Percentiles rank a stretch among this genome's conserved stretches.
phyloP scores from a whole-genome alignment of 2,329 filamentous ascomycete species.

The Trichoderma pleuroti region DNA sequence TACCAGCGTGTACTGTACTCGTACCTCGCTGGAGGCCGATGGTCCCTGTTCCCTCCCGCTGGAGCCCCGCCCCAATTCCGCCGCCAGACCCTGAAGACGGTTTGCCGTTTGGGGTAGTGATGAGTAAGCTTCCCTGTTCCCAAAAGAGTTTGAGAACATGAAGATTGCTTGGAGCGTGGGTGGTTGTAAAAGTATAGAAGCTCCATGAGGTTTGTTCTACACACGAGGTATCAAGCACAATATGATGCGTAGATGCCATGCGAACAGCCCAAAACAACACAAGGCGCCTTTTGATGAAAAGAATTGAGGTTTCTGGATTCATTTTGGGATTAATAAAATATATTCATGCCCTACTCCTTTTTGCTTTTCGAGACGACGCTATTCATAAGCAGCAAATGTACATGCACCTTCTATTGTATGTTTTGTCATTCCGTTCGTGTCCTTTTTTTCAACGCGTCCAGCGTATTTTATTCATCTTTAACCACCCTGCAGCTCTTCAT shows the following conservation, averaged over 20 bases:
- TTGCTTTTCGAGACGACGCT: background rate
- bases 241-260: background rate
- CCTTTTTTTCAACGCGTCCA: background rate
- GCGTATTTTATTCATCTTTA: background rate
- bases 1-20: background rate
- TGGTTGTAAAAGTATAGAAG: background rate
- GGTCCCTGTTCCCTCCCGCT: conserved; percentile 12
- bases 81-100: conserved; percentile 6
- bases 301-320: background rate
- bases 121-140: background rate
- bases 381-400: background rate
- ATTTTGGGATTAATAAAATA: background rate
- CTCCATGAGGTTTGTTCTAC: background rate
- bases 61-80: conserved; percentile 6
- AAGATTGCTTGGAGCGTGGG: background rate
- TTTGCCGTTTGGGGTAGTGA: background rate
- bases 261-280: background rate
- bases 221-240: background rate
- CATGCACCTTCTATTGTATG: background rate
- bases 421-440: background rate
- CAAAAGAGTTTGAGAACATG: background rate
- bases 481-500: conserved; percentile 29
- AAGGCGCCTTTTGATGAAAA: too few relatives aligned
- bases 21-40: background rate
- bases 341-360: background rate